These are phyloP conservation scores for Escallonia herrerae DNA, from an alignment of 129 eudicot genomes.

Conservation along the genomic window DNA sequence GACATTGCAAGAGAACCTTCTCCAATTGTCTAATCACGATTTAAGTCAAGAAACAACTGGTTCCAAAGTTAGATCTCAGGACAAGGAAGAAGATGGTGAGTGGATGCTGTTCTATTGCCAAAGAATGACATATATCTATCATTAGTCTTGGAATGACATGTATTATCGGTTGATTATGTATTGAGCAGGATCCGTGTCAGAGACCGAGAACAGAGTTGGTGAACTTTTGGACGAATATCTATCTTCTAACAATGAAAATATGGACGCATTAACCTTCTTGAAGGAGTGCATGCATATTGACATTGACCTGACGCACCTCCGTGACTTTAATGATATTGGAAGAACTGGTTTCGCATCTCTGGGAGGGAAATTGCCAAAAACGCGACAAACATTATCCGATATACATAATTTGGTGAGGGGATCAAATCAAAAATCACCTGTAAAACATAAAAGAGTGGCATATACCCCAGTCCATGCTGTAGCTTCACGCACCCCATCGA, in stretches of 20 bases:
- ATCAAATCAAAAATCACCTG: conserved; percentile 23
- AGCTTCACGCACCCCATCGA: conserved; percentile 54
- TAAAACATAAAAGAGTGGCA: conserved; percentile 15
- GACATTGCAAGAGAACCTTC: conserved; percentile 27
- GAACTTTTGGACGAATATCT: conserved; percentile 47
- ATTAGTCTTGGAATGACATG: no score
- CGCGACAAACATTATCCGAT: conserved; percentile 15
- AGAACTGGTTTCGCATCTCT: conserved; percentile 24
- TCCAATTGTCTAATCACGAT: conserved; percentile 17
- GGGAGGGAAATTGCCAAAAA: conserved; percentile 21
- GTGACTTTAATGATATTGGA: conserved; percentile 29
- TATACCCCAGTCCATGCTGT: conserved; percentile 18
- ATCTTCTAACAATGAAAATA: conserved; percentile 33
- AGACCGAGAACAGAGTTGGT: conserved; percentile 24
- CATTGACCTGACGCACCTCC: conserved; percentile 29
- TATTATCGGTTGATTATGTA: not conserved
- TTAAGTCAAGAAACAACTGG: conserved; percentile 24
- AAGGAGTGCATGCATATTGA: conserved; percentile 50
- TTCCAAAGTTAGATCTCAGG: conserved; percentile 19
- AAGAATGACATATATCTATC: not conserved
- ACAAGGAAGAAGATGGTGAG: conserved; percentile 46
- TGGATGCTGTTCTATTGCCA: conserved; percentile 11
- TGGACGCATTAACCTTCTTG: conserved; percentile 45
- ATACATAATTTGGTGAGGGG: conserved; percentile 14
- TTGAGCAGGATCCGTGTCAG: conserved; percentile 33